Base-by-base conservation (phyloP, 257 asterid genomes). In the Voacanga thouarsii region DNA sequence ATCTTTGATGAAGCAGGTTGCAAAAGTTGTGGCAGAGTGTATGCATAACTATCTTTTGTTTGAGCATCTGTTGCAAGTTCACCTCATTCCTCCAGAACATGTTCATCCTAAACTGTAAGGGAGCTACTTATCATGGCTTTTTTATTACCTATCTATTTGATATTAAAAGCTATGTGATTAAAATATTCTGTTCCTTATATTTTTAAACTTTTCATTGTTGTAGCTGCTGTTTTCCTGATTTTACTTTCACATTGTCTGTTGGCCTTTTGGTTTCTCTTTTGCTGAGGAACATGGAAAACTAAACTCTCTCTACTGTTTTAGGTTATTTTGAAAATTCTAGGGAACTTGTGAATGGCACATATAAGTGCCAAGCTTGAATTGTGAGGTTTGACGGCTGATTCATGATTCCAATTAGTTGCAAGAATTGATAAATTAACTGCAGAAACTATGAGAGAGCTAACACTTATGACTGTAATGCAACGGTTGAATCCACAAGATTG, bases 1-100 rank as follows among this genome's bases (percentile, higher is more conserved):
- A 0, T 65, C 21, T 68, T n/a, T 51, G 23, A 60, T 26, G 14
- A 56, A 84, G 78, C 92, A 94, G 99, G 99, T 94, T 57, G 97
- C 98, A 47, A 89, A 83, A 86, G 92, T 95, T 80, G 98, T 93
- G 77, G 92, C 88, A 21, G 97, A 95, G 63, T 88, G 94, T 82
- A 95, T 95, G 99, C 94, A 93, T 78, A 95, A 93, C 61, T 89
- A 90, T 86, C 92, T 95, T 44, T 84, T 95, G 89, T 90, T 84
- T 39, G 98, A 93, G 91, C 92, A 89, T 83, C 86, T 95, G 60
- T 81, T 95, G 78, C 99, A 93, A 89, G 99, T 95, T 78, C 83
- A 78, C 37, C 80, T 87, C 66, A 83, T 95, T 82, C 97, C 96
- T 61, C 87, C 96, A 0, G 97, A 90, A 68, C 87, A 80, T 80